Base-by-base conservation (phyloP, 2,329 filamentous ascomycete species). In the Ampelomyces quisqualis region DNA sequence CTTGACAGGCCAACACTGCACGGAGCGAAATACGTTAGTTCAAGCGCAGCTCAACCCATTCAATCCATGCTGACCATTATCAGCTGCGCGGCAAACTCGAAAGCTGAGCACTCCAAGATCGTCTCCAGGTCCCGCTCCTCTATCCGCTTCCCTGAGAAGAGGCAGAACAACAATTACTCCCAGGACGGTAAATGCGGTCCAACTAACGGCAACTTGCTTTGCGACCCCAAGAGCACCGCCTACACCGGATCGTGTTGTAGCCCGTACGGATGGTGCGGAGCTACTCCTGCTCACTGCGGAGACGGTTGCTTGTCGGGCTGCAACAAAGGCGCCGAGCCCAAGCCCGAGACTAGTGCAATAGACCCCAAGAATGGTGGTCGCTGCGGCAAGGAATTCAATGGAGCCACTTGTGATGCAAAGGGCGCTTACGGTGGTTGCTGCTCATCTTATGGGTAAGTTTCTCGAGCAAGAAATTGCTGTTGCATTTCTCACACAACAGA, bases 211-310 rank as follows among this genome's bases (percentile, higher is more conserved):
- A 69, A 68, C 42, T 44, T 67, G 7, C 57, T 72, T 28, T 72
- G 69, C 49, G 65, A 75, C 47, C 69, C 73, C 29, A 69, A 72
- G 6, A 73, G 70, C 57, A 71, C 58, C 4, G 63, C 58, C 9
- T 75, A 77, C 58, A 65, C 52, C 2, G 73, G 73, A 27, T 60
- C 64, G 21, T 76, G 73, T 51, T 77, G 73, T 55, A 73, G 70
- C 29, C 55, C 61, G 49, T 68, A 70, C 43, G 64, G 65, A 33
- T 69, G 67, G 68, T 76, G 73, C 45, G 74, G 73, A 51, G 65
- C 65, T 43, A 69, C 67, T 24, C 34, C 62, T n/a, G 67, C 58
- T 19, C 65, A 70, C 46, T 70, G 68, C 47, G 69, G 59, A 24
- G 57, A 54, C 18, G 67, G 67, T 8, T 70, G 65, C 36, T 41